Conservation (phyloP, 2,329 filamentous ascomycete species). For the Colletotrichum karsti region DNA sequence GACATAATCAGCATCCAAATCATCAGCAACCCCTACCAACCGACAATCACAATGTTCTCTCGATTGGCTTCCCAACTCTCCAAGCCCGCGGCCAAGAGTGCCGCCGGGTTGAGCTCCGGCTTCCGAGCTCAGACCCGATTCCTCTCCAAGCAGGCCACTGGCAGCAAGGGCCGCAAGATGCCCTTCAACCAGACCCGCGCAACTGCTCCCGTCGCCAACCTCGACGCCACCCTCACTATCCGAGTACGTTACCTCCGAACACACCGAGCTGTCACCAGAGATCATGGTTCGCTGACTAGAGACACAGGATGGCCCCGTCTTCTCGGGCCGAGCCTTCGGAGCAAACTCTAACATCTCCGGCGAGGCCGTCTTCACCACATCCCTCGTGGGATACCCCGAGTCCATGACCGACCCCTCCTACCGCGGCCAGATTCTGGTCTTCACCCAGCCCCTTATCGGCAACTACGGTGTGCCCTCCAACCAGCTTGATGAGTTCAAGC, state of each 20-base stretch:
- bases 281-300: conserved; percentile 29
- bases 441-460: conserved; percentile 96
- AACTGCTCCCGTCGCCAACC: conserved; percentile 73
- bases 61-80: conserved; percentile 61
- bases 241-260: conserved; percentile 63
- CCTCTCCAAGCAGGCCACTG: conserved; percentile 54
- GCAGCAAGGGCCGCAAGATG: conserved; percentile 75
- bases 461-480: conserved; percentile 97
- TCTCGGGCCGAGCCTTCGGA: conserved; percentile 95
- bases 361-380: conserved; percentile 98
- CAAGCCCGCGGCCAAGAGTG: conserved; percentile 59
- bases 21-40: background rate
- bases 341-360: conserved; percentile 97
- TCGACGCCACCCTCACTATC: conserved; percentile 93
- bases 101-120: conserved; percentile 44
- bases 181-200: conserved; percentile 65
- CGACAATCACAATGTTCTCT: conserved; percentile 63
- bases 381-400: conserved; percentile 96
- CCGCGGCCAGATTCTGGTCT: conserved; percentile 95
- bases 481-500: conserved; percentile 84
- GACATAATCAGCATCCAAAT: conserved; percentile 7
- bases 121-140: conserved; percentile 44
- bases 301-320: conserved; percentile 86
- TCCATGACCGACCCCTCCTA: conserved; percentile 90
- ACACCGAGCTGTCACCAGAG: background rate